Percentiles rank a stretch among this genome's conserved stretches.
These are phyloP conservation scores for Schoenoplectus tabernaemontani DNA, from an alignment of 202 grass and related monocot genomes.

Conservation along the genomic window DNA sequence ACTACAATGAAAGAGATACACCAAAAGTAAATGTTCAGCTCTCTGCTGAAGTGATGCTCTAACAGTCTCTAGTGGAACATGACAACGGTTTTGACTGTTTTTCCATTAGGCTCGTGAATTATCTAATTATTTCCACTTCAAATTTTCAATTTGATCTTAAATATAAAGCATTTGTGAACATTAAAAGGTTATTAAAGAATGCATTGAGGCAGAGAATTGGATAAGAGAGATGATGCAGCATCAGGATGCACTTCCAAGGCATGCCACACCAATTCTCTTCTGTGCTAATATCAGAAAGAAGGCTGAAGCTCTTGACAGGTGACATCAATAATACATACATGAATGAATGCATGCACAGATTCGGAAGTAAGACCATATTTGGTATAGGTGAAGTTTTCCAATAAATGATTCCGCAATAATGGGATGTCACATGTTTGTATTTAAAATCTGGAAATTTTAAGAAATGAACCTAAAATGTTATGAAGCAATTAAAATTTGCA, in stretches of 20 bases:
- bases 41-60: background rate
- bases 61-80: background rate
- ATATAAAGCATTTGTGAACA: background rate
- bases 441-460: background rate
- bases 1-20: background rate
- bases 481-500: background rate
- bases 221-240: constrained; percentile 53
- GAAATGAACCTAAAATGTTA: background rate
- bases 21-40: background rate
- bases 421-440: background rate
- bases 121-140: background rate
- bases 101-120: background rate
- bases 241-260: constrained; percentile 63
- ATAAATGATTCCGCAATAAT: background rate
- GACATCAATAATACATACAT: background rate
- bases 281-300: constrained; percentile 51
- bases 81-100: background rate
- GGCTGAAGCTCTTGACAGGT: constrained; percentile 72
- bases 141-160: constrained; percentile 6
- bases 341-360: background rate
- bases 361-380: background rate
- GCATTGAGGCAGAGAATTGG: constrained; percentile 49
- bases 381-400: background rate
- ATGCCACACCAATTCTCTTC: constrained; percentile 48
- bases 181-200: constrained; percentile 59